These are phyloP conservation scores for Vitellaria paradoxa DNA, from an alignment of 179 eudicot genomes.

Conservation along the genomic window DNA sequence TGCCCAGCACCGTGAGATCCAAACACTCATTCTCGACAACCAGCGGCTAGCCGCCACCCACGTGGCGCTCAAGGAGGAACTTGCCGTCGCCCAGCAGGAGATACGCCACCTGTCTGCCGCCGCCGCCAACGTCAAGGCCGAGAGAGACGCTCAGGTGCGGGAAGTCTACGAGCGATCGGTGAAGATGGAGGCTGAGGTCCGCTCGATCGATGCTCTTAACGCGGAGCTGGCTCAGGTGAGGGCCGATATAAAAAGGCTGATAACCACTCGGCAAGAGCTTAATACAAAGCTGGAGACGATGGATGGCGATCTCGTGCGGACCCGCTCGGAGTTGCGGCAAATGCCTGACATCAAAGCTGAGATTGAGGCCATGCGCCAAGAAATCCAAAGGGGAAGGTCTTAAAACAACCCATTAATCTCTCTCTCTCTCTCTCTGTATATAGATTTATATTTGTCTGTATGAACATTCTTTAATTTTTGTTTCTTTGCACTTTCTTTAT, in stretches of 20 bases:
- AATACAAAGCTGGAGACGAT: constrained; percentile 30
- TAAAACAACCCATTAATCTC: not conserved
- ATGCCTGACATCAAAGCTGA: constrained; percentile 46
- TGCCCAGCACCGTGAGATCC: constrained; percentile 50
- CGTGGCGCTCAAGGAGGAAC: constrained; percentile 70
- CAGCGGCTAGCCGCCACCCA: constrained; percentile 60
- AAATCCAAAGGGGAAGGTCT: constrained; percentile 74
- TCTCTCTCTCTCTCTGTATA: not conserved
- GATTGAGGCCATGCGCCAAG: constrained; percentile 49
- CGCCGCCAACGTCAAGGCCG: constrained; percentile 46
- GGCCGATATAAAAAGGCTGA: constrained; percentile 43
- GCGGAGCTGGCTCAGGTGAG: constrained; percentile 47
- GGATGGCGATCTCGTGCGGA: constrained; percentile 36
- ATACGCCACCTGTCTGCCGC: constrained; percentile 42
- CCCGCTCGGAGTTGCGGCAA: constrained; percentile 31
- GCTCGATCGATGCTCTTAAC: constrained; percentile 28
- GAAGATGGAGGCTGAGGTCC: constrained; percentile 46
- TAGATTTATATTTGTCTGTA: not conserved
- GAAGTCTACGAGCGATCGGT: constrained; percentile 52
- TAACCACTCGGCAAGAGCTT: constrained; percentile 36
- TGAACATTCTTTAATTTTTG: not conserved
- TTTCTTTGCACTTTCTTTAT: not conserved
- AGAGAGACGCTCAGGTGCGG: constrained; percentile 52
- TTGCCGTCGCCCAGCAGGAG: constrained; percentile 50
- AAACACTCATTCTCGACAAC: constrained; percentile 58